These are phyloP conservation scores for Leccinum pachyderme DNA, from an alignment of 1,284 basidiomycete genomes.

Conservation along the genomic window DNA sequence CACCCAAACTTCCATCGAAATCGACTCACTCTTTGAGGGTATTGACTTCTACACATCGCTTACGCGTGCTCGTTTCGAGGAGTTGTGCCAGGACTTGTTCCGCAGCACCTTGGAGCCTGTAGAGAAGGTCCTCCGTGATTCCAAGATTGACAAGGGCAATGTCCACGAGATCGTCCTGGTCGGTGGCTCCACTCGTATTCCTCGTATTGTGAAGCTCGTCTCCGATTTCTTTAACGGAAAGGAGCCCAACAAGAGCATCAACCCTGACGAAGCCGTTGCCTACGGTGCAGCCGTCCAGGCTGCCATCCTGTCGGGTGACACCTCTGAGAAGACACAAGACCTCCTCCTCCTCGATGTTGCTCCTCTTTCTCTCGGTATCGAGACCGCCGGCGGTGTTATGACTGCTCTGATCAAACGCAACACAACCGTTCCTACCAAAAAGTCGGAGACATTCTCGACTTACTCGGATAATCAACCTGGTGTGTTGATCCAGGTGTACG, in stretches of 20 bases:
- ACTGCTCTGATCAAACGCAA: conserved; percentile 97
- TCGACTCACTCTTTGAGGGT: conserved; percentile 97
- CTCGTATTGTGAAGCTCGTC: conserved; percentile 96
- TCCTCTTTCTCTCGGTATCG: conserved; percentile 96
- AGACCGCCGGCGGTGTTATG: conserved; percentile 99
- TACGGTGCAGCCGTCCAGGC: conserved; percentile 99
- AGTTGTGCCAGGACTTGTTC: conserved; percentile 97
- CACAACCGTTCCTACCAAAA: conserved; percentile 99
- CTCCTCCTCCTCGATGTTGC: conserved; percentile 96
- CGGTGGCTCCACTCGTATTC: conserved; percentile 98
- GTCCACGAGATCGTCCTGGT: conserved; percentile 98
- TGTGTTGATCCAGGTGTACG: conserved; percentile 98
- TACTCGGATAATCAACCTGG: conserved; percentile 99
- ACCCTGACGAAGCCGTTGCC: conserved; percentile 99
- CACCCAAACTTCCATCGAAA: conserved; percentile 95
- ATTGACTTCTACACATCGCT: conserved; percentile 98
- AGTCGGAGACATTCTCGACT: conserved; percentile 98
- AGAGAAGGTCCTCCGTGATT: conserved; percentile 97
- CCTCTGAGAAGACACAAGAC: conserved; percentile 97
- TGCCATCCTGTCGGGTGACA: conserved; percentile 96
- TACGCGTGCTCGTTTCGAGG: conserved; percentile 98
- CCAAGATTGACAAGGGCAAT: conserved; percentile 95
- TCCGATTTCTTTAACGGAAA: conserved; percentile 99
- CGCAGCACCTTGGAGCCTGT: conserved; percentile 95
- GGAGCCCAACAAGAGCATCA: conserved; percentile 96